These are phyloP conservation scores for Monotropa hypopitys DNA, from an alignment of 179 eudicot species.

Conservation along the genomic window DNA sequence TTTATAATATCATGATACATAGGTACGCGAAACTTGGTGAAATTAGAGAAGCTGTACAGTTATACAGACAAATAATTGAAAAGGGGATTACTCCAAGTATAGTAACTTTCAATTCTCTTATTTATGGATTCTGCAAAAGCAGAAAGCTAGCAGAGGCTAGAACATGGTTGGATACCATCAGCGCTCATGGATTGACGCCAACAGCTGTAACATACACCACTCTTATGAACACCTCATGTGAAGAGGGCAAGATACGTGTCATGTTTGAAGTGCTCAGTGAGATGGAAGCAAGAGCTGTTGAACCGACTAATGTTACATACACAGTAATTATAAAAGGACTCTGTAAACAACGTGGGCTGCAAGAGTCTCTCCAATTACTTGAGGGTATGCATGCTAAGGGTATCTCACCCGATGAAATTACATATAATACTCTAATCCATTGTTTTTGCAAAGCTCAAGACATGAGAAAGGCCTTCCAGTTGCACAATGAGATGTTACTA, in stretches of 20 bases:
- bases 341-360: slow-evolving; percentile 38
- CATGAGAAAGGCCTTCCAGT: slow-evolving; percentile 31
- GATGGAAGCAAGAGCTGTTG: slow-evolving; percentile 39
- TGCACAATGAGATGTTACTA: slow-evolving; percentile 44
- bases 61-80: slow-evolving; percentile 37
- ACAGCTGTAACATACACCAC: slow-evolving; percentile 63
- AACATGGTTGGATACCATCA: slow-evolving; percentile 35
- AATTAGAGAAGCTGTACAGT: slow-evolving; percentile 30
- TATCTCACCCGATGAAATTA: slow-evolving; percentile 52
- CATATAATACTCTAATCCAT: slow-evolving; percentile 66
- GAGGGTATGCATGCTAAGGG: slow-evolving; percentile 39
- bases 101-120: slow-evolving; percentile 72
- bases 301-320: slow-evolving; percentile 60
- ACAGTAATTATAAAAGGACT: slow-evolving; percentile 64
- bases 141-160: slow-evolving; percentile 36
- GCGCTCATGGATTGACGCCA: slow-evolving; percentile 42
- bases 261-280: slow-evolving; percentile 37
- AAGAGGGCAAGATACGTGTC: slow-evolving; percentile 27
- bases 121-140: slow-evolving; percentile 58
- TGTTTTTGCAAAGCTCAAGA: slow-evolving; percentile 41
- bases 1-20: slow-evolving; percentile 73
- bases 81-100: slow-evolving; percentile 52
- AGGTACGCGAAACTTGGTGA: slow-evolving; percentile 54
- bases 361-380: slow-evolving; percentile 36
- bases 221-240: slow-evolving; percentile 56